Percentiles rank a stretch among this genome's conserved stretches.
These are phyloP conservation scores for Cutaneotrichosporon sp. DNA, from an alignment of 1,284 basidiomycete species.

Conservation along the genomic window DNA sequence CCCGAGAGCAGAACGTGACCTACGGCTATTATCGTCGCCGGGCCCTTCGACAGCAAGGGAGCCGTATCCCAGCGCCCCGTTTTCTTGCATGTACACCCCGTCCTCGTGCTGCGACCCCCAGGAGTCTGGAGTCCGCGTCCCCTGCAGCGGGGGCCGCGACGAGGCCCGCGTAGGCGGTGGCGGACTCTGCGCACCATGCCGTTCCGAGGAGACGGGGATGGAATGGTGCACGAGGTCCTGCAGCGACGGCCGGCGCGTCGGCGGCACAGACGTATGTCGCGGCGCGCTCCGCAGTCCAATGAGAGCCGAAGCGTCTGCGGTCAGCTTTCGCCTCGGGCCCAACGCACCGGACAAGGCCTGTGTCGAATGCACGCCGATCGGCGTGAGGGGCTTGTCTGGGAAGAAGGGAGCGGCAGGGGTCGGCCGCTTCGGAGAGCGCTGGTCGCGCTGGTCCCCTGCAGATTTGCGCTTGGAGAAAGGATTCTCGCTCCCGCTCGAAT, in stretches of 20 bases:
- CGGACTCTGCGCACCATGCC: conserved; percentile 8
- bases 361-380: background rate
- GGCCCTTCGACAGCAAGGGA: conserved; percentile 17
- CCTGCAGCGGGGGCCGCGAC: background rate
- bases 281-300: too few species aligned
- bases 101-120: conserved; percentile 11
- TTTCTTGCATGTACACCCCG: conserved; percentile 25
- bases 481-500: background rate
- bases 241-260: background rate
- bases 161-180: background rate
- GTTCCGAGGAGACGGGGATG: conserved; percentile 11
- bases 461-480: conserved; percentile 7
- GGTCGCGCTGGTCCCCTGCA: background rate
- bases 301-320: too few species aligned
- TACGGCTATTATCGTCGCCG: conserved; percentile 17
- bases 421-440: background rate
- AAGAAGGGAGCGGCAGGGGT: background rate
- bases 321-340: too few species aligned
- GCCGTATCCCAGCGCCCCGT: conserved; percentile 23
- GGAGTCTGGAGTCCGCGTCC: conserved; percentile 1
- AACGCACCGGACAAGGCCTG: background rate
- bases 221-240: conserved; percentile 5
- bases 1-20: background rate
- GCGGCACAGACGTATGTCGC: too few species aligned
- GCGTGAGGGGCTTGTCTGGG: background rate